A percentile compares a stretch with the other conserved stretches of the same genome.
phyloP scores from a whole-genome alignment of 2,329 filamentous ascomycete genomes.

The Neoscytalidium dimidiatum region DNA sequence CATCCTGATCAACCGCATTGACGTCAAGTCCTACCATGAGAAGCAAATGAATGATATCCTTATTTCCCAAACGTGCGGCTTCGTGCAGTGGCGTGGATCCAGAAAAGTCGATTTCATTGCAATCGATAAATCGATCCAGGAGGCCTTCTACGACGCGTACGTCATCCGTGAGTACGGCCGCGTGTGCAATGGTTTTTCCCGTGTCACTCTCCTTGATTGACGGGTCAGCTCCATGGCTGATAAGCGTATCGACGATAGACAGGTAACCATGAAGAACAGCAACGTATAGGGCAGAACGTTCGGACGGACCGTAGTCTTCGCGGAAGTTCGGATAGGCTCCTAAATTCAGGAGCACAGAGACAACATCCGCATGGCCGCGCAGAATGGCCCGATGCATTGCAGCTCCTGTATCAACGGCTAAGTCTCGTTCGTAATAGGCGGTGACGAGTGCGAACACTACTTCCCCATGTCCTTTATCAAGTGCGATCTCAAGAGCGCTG shows the following conservation, averaged over 20 bases:
- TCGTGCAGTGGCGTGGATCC: background rate
- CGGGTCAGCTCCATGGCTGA: background rate
- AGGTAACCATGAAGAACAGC: background rate
- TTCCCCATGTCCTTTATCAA: background rate
- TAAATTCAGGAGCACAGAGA: background rate
- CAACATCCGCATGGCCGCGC: background rate
- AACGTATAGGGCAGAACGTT: background rate
- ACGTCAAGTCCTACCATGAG: background rate
- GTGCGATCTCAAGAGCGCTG: background rate
- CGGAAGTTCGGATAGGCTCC: background rate
- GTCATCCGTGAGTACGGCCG: background rate
- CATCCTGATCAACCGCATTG: background rate
- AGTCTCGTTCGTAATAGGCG: background rate
- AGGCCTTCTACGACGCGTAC: background rate
- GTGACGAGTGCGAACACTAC: background rate
- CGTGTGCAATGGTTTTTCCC: background rate
- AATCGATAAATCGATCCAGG: background rate
- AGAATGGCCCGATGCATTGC: background rate
- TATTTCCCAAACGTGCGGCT: background rate
- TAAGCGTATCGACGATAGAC: background rate
- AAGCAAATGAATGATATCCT: background rate
- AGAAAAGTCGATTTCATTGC: background rate
- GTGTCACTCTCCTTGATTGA: background rate
- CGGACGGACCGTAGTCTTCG: background rate
- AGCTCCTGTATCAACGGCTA: background rate